Conservation (phyloP, 106 monocot genomes). For the Dendrobium nobile region DNA sequence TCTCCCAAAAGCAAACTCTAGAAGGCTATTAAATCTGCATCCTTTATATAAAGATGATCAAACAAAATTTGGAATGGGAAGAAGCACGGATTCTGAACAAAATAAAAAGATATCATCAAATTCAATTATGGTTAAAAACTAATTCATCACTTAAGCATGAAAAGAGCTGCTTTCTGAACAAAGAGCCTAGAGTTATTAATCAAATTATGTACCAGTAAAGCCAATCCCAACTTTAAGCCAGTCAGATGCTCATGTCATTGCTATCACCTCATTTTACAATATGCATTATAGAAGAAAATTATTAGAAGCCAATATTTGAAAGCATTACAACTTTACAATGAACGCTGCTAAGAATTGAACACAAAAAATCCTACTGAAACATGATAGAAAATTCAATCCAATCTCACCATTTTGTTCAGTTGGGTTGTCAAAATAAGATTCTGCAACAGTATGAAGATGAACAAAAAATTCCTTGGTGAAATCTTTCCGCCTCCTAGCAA, state of each 20-base stretch:
- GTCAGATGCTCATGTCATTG: not conserved
- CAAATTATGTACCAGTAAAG: not conserved
- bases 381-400: slow-evolving; percentile 1
- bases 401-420: slow-evolving; percentile 62
- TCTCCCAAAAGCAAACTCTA: too few relatives aligned
- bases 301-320: not conserved
- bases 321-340: not conserved
- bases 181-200: not conserved
- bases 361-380: not conserved
- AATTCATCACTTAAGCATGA: not conserved
- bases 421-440: slow-evolving; percentile 64
- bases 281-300: not conserved
- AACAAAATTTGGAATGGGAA: too few relatives aligned
- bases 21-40: too few relatives aligned
- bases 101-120: not conserved
- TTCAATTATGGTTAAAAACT: not conserved
- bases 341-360: not conserved
- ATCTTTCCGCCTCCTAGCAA: slow-evolving; percentile 68
- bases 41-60: too few relatives aligned
- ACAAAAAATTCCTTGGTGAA: slow-evolving; percentile 87
- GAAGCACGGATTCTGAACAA: too few relatives aligned
- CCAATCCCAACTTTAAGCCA: not conserved
- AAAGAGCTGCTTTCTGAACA: not conserved
- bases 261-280: not conserved
- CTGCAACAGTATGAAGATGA: slow-evolving; percentile 63